phyloP scores from a whole-genome alignment of 2,329 filamentous ascomycete genomes.

The Pseudogymnoascus sp. region DNA sequence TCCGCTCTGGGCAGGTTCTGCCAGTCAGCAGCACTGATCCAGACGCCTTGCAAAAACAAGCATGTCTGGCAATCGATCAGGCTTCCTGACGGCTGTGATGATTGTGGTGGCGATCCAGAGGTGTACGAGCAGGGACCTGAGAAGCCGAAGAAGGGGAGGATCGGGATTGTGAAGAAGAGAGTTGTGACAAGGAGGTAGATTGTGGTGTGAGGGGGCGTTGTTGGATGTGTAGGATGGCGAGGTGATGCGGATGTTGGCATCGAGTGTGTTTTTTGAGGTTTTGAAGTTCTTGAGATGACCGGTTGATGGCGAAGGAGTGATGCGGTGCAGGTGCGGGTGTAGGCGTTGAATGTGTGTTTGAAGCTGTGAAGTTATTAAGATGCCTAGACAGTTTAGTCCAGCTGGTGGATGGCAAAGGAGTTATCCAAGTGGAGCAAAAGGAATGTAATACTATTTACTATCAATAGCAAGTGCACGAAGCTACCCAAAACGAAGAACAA shows the following conservation, averaged over 20 bases:
- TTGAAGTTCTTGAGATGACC: too few species aligned
- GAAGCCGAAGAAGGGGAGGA: neutral
- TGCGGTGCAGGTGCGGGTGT: too few species aligned
- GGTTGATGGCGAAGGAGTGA: too few species aligned
- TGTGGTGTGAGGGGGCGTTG: neutral
- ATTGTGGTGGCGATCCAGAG: neutral
- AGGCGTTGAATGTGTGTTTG: neutral
- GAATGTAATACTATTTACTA: neutral
- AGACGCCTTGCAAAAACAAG: neutral
- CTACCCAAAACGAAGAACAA: neutral
- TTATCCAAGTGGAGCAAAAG: neutral
- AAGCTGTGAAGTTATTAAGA: neutral
- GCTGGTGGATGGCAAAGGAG: neutral
- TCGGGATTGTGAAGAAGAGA: neutral
- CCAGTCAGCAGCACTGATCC: neutral
- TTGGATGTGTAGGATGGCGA: neutral
- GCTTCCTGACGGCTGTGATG: neutral
- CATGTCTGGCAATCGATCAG: neutral
- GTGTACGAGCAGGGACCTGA: neutral
- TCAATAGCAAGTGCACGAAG: neutral
- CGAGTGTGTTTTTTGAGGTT: neutral
- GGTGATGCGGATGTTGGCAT: neutral
- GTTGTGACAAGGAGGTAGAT: neutral
- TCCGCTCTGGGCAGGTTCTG: neutral
- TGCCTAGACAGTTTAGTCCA: neutral